These are phyloP conservation scores for Marchantia paleacea DNA, from an alignment of 225 moss, liverwort and hornwort species.

Conservation along the genomic window DNA sequence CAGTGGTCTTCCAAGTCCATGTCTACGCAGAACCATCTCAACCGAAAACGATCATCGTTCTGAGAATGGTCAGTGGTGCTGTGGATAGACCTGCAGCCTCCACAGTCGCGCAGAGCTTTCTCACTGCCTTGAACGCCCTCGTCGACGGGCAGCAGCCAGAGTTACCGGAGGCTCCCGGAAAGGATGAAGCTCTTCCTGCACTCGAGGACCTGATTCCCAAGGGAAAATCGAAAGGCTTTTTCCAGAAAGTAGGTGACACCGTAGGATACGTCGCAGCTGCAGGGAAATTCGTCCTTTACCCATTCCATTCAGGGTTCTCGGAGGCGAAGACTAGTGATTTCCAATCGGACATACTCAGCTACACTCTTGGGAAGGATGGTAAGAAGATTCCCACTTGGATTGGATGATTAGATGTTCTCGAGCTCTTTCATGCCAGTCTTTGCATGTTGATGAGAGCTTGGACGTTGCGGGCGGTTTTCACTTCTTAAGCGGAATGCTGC, in stretches of 20 bases:
- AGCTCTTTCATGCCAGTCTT: too few species aligned
- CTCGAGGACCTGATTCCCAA: constrained; percentile 78
- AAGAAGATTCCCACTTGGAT: neutral
- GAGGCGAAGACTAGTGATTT: constrained; percentile 53
- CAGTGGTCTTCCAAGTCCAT: constrained; percentile 60
- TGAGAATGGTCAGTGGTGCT: constrained; percentile 70
- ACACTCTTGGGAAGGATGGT: constrained; percentile 78
- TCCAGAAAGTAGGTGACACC: constrained; percentile 84
- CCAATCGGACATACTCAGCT: constrained; percentile 55
- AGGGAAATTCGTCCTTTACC: constrained; percentile 62
- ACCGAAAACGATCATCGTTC: constrained; percentile 46
- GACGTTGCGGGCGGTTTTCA: too few species aligned
- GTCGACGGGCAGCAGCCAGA: constrained; percentile 52
- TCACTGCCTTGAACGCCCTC: constrained; percentile 59
- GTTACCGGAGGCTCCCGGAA: constrained; percentile 53
- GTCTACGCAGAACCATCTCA: constrained; percentile 49
- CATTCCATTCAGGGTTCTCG: constrained; percentile 58
- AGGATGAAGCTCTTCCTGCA: constrained; percentile 47
- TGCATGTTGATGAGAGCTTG: too few species aligned
- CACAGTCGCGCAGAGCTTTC: constrained; percentile 41
- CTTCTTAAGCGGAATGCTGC: too few species aligned
- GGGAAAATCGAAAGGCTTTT: constrained; percentile 60
- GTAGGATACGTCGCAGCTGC: constrained; percentile 69
- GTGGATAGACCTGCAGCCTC: constrained; percentile 60
- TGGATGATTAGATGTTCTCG: too few species aligned